Conservation (phyloP, 2,329 filamentous ascomycete species). For the Epichloe bromicola region DNA sequence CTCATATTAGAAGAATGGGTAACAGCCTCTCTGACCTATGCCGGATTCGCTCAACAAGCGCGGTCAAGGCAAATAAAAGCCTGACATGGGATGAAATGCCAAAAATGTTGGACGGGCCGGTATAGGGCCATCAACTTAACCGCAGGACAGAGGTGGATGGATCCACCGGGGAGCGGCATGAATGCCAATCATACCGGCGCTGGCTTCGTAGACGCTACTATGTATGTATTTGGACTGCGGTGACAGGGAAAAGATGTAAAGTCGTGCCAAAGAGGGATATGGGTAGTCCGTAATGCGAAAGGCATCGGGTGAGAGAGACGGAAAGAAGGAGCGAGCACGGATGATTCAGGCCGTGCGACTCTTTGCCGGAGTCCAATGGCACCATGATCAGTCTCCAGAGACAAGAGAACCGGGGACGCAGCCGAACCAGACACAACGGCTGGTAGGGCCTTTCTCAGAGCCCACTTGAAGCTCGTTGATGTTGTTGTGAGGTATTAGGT, state of each 20-base stretch:
- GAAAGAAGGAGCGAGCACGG: conserved; percentile 1
- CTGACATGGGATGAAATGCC: conserved; percentile 4
- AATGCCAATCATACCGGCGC: conserved; percentile 2
- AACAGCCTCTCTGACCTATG: not conserved
- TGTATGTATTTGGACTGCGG: not conserved
- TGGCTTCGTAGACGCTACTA: not conserved
- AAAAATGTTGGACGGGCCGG: conserved; percentile 1
- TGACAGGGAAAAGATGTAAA: not conserved
- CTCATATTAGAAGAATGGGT: not conserved
- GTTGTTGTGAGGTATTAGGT: not conserved
- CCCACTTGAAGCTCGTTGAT: not conserved
- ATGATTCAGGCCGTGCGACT: conserved; percentile 5
- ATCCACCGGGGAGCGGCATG: conserved; percentile 4
- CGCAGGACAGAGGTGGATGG: not conserved
- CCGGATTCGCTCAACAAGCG: not conserved
- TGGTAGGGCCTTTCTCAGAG: conserved; percentile 1
- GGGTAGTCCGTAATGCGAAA: too few species aligned
- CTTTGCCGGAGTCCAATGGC: not conserved
- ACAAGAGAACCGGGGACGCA: conserved; percentile 3
- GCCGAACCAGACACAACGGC: conserved; percentile 5
- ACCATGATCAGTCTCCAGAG: conserved; percentile 1
- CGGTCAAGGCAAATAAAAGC: not conserved
- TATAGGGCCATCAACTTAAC: not conserved
- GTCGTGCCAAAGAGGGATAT: not conserved
- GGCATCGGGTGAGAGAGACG: not conserved